Conservation (phyloP, 108 stramenopile genomes). For the Fistulifera pelliculosa region DNA sequence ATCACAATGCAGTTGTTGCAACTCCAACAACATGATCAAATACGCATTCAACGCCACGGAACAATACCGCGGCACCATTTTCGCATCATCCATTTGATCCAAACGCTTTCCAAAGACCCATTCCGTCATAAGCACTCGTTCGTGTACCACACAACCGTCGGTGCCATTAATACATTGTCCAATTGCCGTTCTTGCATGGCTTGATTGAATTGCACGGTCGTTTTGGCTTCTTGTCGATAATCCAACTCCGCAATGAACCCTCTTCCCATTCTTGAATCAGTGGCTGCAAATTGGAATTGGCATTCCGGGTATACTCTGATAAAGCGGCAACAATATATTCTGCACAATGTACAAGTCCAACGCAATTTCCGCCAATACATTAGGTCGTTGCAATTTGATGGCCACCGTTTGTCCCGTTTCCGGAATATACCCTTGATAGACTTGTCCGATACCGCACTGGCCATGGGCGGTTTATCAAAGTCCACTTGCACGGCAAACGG, state of each 20-base stretch:
- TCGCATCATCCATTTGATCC: constrained; percentile 37
- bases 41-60: constrained; percentile 66
- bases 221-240: constrained; percentile 64
- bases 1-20: constrained; percentile 27
- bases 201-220: constrained; percentile 41
- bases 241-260: constrained; percentile 83
- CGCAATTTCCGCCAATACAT: constrained; percentile 82
- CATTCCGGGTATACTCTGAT: constrained; percentile 21
- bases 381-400: constrained; percentile 92
- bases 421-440: constrained; percentile 14
- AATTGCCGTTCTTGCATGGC: constrained; percentile 44
- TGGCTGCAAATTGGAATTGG: constrained; percentile 42
- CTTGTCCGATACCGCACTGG: constrained; percentile 84
- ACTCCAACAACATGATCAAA: constrained; percentile 55
- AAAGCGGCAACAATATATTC: constrained; percentile 33
- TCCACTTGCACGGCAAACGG: constrained; percentile 1
- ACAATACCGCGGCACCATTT: constrained; percentile 32
- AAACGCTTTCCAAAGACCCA: constrained; percentile 78
- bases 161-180: constrained; percentile 41
- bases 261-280: constrained; percentile 71
- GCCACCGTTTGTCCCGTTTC: constrained; percentile 62
- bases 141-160: constrained; percentile 45
- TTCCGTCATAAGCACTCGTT: constrained; percentile 60
- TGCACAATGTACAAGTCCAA: constrained; percentile 80
- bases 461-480: constrained; percentile 28